phyloP scores from a whole-genome alignment of 805 yeast genomes.

The Ogataea corticis region DNA sequence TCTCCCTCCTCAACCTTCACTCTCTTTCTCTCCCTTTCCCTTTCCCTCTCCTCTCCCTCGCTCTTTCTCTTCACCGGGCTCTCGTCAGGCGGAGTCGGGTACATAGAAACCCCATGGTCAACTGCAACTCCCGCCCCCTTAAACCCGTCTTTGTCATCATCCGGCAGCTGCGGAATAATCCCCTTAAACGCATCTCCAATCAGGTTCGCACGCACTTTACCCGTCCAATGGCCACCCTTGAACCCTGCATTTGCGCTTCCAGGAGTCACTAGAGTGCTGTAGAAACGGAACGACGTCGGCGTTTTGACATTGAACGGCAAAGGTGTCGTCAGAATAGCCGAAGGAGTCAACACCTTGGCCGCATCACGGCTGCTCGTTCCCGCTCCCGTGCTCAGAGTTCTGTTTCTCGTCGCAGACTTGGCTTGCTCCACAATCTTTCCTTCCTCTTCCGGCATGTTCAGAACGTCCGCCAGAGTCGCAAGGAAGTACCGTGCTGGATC shows the following conservation, averaged over 20 bases:
- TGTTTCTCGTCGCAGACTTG: conserved; percentile 12
- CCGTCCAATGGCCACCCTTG: conserved; percentile 21
- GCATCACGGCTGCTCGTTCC: conserved; percentile 12
- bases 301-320: conserved; percentile 36
- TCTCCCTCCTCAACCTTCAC: conserved; percentile 17
- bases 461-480: conserved; percentile 51
- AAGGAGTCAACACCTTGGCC: conserved; percentile 35
- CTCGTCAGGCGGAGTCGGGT: conserved; percentile 42
- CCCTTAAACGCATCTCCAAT: conserved; percentile 48
- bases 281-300: conserved; percentile 43
- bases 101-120: conserved; percentile 22
- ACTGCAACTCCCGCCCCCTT: conserved; percentile 9
- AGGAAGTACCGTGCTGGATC: conserved; percentile 52
- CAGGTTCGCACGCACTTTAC: conserved; percentile 47
- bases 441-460: conserved; percentile 46
- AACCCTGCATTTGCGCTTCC: conserved; percentile 9
- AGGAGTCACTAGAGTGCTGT: conserved; percentile 22
- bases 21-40: conserved; percentile 16
- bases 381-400: conserved; percentile 13
- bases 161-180: conserved; percentile 34
- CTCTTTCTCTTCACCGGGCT: conserved; percentile 6
- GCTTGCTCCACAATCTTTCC: conserved; percentile 28
- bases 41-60: conserved; percentile 11
- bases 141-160: conserved; percentile 13
- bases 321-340: conserved; percentile 41